These are phyloP conservation scores for Typha latifolia DNA, from an alignment of 176 grass and related monocot genomes.

Conservation along the genomic window DNA sequence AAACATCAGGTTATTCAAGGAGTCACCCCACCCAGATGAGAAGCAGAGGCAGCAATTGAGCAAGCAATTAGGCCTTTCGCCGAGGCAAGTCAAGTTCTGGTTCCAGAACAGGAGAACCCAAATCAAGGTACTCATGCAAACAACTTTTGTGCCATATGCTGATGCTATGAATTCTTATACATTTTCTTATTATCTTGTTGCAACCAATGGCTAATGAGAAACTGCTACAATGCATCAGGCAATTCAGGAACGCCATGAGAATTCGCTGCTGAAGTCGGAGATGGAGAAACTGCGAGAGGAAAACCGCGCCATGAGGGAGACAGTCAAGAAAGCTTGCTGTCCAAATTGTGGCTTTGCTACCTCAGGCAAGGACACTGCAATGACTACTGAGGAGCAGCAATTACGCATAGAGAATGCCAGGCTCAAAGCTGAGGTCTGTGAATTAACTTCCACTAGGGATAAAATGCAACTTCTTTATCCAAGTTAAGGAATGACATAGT, in stretches of 20 bases:
- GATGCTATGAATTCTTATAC: neutral
- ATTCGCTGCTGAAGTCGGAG: conserved; percentile 68
- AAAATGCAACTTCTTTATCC: too few relatives aligned
- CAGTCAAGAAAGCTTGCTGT: conserved; percentile 36
- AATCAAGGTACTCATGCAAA: conserved; percentile 50
- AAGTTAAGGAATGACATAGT: too few relatives aligned
- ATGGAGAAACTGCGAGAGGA: conserved; percentile 69
- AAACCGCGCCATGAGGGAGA: conserved; percentile 52
- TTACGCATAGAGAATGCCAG: conserved; percentile 56
- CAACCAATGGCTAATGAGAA: neutral
- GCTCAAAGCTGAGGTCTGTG: conserved; percentile 57
- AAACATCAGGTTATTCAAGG: conserved; percentile 52
- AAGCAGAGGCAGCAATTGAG: conserved; percentile 64
- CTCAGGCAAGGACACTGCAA: conserved; percentile 17
- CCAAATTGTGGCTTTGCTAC: conserved; percentile 36
- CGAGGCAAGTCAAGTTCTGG: conserved; percentile 91
- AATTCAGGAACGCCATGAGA: conserved; percentile 81
- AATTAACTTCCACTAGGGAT: neutral
- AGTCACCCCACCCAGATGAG: conserved; percentile 87
- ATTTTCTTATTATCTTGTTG: neutral
- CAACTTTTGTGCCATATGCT: neutral
- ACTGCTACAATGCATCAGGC: conserved; percentile 23
- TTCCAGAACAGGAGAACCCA: conserved; percentile 89
- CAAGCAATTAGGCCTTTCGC: conserved; percentile 57
- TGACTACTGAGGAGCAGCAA: conserved; percentile 34